Conservation (phyloP, 23 red algal genomes). For the Gracilaria gracilis region DNA sequence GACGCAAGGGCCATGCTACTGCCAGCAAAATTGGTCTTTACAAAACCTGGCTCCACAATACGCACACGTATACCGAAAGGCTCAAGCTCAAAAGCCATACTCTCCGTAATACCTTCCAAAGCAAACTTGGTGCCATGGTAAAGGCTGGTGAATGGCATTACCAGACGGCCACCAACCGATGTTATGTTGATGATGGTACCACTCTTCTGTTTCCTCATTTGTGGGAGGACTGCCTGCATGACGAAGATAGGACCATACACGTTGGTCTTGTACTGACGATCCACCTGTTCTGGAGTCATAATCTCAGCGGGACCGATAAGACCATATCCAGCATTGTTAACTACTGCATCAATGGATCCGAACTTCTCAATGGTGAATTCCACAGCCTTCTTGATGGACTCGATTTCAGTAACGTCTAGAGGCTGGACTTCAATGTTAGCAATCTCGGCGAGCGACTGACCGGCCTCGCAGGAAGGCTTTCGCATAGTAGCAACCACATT, state of each 20-base stretch:
- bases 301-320: constrained; percentile 23
- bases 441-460: not conserved
- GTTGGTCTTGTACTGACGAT: constrained; percentile 50
- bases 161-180: not conserved
- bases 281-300: constrained; percentile 29
- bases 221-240: constrained; percentile 35
- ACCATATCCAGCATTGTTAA: constrained; percentile 50
- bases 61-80: constrained; percentile 42
- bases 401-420: constrained; percentile 10
- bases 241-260: constrained; percentile 27
- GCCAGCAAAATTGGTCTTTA: constrained; percentile 5
- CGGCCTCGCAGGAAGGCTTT: not conserved
- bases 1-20: not conserved
- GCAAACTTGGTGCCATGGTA: constrained; percentile 48
- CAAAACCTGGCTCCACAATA: constrained; percentile 30
- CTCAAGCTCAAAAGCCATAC: constrained; percentile 28
- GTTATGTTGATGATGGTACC: constrained; percentile 17
- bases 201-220: constrained; percentile 19
- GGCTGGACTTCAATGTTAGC: not conserved
- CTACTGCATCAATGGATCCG: constrained; percentile 28
- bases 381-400: not conserved
- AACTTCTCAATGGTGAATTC: not conserved
- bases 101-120: constrained; percentile 30
- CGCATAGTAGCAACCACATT: not conserved
- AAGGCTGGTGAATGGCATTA: constrained; percentile 29